Percentiles rank a stretch among this genome's conserved stretches.
phyloP scores from a whole-genome alignment of 768 basidiomycete genomes.

The Calocera cornea region DNA sequence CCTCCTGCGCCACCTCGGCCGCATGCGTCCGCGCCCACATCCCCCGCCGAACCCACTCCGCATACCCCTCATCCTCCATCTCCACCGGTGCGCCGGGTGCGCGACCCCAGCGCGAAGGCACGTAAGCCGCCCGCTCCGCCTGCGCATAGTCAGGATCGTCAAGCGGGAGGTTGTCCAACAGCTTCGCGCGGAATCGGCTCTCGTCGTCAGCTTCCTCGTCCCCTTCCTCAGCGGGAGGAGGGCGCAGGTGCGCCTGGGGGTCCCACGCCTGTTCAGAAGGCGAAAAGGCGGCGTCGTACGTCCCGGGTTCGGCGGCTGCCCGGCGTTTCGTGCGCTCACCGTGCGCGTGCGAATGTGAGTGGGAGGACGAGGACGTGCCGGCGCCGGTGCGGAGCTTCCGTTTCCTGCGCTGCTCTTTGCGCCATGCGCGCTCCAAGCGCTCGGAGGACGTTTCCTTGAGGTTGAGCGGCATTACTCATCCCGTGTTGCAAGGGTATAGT shows the following conservation, averaged over 20 bases:
- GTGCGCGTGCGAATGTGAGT: slow-evolving; percentile 27
- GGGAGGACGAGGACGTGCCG: slow-evolving; percentile 17
- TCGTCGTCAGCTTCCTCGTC: neutral
- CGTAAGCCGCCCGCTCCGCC: slow-evolving; percentile 50
- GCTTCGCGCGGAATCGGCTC: slow-evolving; percentile 28
- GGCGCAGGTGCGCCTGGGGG: slow-evolving; percentile 9
- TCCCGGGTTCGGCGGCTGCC: neutral
- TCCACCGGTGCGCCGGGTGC: slow-evolving; percentile 20
- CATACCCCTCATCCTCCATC: slow-evolving; percentile 81
- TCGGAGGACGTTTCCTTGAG: slow-evolving; percentile 54
- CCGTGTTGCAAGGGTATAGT: too few species aligned
- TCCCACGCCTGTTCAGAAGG: slow-evolving; percentile 21
- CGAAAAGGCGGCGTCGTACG: slow-evolving; percentile 5
- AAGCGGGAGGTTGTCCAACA: slow-evolving; percentile 39
- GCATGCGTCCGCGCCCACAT: slow-evolving; percentile 52
- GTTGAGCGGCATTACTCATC: slow-evolving; percentile 31
- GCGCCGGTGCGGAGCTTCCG: slow-evolving; percentile 26
- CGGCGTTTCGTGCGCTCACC: too few species aligned
- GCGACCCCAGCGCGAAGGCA: slow-evolving; percentile 61
- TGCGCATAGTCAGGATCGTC: slow-evolving; percentile 51
- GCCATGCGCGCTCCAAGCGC: slow-evolving; percentile 33
- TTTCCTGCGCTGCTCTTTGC: slow-evolving; percentile 37
- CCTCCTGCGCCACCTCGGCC: slow-evolving; percentile 32
- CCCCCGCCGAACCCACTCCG: slow-evolving; percentile 70
- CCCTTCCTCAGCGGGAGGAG: neutral